Percentiles rank a stretch among this genome's conserved stretches.
Conservation (phyloP, 2,329 filamentous ascomycete genomes). For the Aulographum hederae region DNA sequence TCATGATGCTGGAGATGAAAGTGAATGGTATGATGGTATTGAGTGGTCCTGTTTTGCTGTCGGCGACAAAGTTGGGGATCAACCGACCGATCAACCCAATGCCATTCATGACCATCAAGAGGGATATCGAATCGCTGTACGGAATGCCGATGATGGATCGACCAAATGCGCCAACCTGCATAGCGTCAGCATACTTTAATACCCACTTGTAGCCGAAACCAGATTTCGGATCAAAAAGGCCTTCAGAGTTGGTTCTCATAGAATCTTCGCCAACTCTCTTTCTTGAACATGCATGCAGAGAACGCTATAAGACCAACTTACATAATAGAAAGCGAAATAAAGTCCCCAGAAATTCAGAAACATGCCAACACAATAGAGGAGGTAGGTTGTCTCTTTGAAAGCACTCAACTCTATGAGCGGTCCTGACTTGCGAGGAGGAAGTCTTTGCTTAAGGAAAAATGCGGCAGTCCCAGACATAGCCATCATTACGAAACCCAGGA, state of each 20-base stretch:
- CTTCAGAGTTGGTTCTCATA: no score
- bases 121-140: neutral
- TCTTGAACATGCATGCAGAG: no score
- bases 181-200: no score
- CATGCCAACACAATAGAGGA: conserved; percentile 16
- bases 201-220: no score
- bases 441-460: conserved; percentile 19
- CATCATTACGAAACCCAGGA: conserved; percentile 31
- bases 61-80: neutral
- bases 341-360: conserved; percentile 17
- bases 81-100: neutral
- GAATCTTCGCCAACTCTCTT: no score
- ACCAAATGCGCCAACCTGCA: conserved; percentile 20
- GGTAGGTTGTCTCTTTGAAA: conserved; percentile 22
- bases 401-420: conserved; percentile 22
- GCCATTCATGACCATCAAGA: neutral
- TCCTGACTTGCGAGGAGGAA: conserved; percentile 24
- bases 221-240: no score
- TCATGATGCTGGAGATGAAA: conserved; percentile 25
- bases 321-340: conserved; percentile 28
- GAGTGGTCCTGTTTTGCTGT: conserved; percentile 23
- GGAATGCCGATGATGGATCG: conserved; percentile 12
- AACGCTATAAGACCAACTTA: conserved; percentile 5
- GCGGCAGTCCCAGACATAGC: conserved; percentile 13
- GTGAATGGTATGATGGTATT: conserved; percentile 37